Conservation (phyloP, 768 basidiomycete genomes). For the Arthromyces matolae region DNA sequence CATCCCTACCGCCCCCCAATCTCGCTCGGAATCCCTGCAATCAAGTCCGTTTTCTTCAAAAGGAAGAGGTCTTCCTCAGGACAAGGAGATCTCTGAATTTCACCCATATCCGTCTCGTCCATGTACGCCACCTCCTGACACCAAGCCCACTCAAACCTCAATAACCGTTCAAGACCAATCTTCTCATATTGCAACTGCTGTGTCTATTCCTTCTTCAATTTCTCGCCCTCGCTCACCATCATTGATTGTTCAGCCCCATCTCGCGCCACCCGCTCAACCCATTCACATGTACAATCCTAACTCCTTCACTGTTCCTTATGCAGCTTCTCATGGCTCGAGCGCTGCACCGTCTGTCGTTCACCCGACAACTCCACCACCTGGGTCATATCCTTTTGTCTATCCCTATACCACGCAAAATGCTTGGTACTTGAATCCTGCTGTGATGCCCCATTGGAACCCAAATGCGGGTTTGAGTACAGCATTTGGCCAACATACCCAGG, state of each 20-base stretch:
- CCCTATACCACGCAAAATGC: neutral
- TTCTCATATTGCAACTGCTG: neutral
- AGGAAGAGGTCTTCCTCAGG: conserved; percentile 39
- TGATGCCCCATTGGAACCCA: neutral
- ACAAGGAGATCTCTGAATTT: conserved; percentile 20
- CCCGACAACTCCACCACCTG: neutral
- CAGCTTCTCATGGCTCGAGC: neutral
- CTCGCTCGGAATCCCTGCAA: conserved; percentile 42
- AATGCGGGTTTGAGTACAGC: neutral
- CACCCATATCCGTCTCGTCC: neutral
- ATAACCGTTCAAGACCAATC: neutral
- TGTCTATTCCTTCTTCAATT: neutral
- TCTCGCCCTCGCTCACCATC: conserved; percentile 4
- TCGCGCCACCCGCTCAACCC: conserved; percentile 13
- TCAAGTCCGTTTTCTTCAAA: conserved; percentile 47
- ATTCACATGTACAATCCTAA: conserved; percentile 1
- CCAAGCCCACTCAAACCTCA: neutral
- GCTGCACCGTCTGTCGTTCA: neutral
- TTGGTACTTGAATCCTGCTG: conserved; percentile 22
- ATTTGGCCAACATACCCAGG: neutral
- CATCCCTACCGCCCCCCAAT: conserved; percentile 34
- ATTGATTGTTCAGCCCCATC: conserved; percentile 13
- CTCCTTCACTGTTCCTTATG: neutral
- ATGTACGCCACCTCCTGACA: neutral
- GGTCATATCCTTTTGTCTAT: neutral